Base-by-base conservation (phyloP, 192 early-diverging fungal genomes). In the Radiomyces spectabilis region DNA sequence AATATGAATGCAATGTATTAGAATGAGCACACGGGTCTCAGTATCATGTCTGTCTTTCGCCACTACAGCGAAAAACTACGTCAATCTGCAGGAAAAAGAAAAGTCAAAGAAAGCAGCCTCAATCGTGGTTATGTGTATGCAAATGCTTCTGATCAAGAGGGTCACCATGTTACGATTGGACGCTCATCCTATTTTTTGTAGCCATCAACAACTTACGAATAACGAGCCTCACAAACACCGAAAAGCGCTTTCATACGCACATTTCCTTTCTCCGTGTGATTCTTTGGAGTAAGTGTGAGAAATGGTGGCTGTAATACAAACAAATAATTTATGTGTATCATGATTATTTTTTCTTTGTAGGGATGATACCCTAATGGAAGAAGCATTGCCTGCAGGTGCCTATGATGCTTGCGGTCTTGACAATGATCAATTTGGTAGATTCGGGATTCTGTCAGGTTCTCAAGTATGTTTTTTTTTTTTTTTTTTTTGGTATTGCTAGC, bases 351-450 rank as follows among this genome's bases (percentile, higher is more conserved):
- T 24, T 57, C 51, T 44, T 67, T 47, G 59, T 31, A 74, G 68
- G 21, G 51, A n/a, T n/a, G n/a, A 68, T 4, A 35, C 50, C 1
- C 45, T 29, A 8, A 16, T 51, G 24, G 57, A 56, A 40, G 29
- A 58, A 16, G 31, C 48, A 32, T 30, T 40, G 2, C 21, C 13
- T 15, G 26, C 45, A 5, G 27, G 41, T 5, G 50, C 46, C 1
- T 97, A 97, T 52, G 77, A 94, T 66, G 92, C 94, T 8, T 85
- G 78, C 41, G 82, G 77, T 45, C 66, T 99, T 8, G 96, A 99
- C 57, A 53, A 47, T 54, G 51, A 54, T 18, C 27, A 19, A 1
- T 51, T 41, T 40, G 27, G 27, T 31, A 6, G 19, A 3, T 30
- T 34, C 40, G 40, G 40, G 19, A 22, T 45, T 19, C 16, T 51